A percentile compares a stretch with the other conserved stretches of the same genome.
Conservation (phyloP, 441 rosid genomes). For the Jatropha podagrica region DNA sequence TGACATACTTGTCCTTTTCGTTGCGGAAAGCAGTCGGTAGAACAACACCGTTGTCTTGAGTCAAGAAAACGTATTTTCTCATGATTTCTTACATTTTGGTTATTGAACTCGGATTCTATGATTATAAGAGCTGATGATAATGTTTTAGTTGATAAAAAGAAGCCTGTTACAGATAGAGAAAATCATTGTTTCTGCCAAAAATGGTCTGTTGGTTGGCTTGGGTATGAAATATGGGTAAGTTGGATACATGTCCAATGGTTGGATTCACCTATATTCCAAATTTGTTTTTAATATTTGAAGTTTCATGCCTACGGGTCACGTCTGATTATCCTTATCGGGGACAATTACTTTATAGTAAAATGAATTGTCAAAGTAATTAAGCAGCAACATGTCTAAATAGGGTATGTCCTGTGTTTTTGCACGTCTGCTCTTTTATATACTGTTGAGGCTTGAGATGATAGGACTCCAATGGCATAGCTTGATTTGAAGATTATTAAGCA, state of each 20-base stretch:
- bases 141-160: not conserved
- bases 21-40: not conserved
- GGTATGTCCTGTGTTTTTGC: too few relatives aligned
- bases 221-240: not conserved
- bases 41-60: not conserved
- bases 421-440: too few relatives aligned
- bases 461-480: too few relatives aligned
- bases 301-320: not conserved
- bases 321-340: not conserved
- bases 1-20: not conserved
- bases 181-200: not conserved
- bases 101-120: not conserved
- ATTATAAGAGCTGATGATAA: not conserved
- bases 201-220: not conserved
- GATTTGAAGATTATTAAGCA: too few relatives aligned
- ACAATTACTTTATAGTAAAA: not conserved
- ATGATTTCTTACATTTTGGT: not conserved
- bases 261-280: not conserved
- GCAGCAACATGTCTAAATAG: not conserved
- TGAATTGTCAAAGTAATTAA: not conserved
- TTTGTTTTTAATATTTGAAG: not conserved
- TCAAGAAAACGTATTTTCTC: not conserved
- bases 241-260: not conserved
- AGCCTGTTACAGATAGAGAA: not conserved
- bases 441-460: too few relatives aligned